Conservation (phyloP, 805 yeast species). For the Wickerhamiella qilinensis region DNA sequence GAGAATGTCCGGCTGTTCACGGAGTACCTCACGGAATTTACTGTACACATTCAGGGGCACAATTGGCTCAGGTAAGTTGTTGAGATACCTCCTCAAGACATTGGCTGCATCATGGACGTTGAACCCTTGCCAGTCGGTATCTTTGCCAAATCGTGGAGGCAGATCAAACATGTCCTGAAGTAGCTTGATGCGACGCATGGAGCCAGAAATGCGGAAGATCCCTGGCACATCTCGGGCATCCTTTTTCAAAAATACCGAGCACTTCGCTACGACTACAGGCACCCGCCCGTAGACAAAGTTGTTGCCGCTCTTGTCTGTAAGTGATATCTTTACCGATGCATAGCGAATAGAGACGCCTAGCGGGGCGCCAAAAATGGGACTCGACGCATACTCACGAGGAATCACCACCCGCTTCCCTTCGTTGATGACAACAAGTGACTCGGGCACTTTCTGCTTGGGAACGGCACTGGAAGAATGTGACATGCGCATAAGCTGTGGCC, state of each 20-base stretch:
- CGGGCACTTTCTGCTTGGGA: slow-evolving; percentile 3
- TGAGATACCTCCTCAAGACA: slow-evolving; percentile 67
- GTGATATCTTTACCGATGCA: slow-evolving; percentile 64
- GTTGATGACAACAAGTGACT: slow-evolving; percentile 5
- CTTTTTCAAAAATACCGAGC: slow-evolving; percentile 72
- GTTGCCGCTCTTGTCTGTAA: slow-evolving; percentile 38
- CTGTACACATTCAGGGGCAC: slow-evolving; percentile 68
- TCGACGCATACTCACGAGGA: slow-evolving; percentile 10
- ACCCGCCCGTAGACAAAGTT: slow-evolving; percentile 70
- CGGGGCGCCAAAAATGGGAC: slow-evolving; percentile 64
- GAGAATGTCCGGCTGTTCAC: slow-evolving; percentile 41
- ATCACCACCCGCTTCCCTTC: slow-evolving; percentile 9
- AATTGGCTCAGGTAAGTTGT: slow-evolving; percentile 81
- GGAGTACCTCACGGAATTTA: slow-evolving; percentile 60
- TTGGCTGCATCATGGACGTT: slow-evolving; percentile 96
- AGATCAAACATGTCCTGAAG: slow-evolving; percentile 69
- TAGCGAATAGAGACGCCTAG: slow-evolving; percentile 50
- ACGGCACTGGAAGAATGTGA: slow-evolving; percentile 23
- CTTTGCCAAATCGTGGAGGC: slow-evolving; percentile 82
- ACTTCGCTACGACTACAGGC: slow-evolving; percentile 89
- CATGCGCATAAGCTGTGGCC: slow-evolving; percentile 24
- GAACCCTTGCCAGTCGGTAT: slow-evolving; percentile 79
- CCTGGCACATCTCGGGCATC: slow-evolving; percentile 67
- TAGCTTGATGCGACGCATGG: slow-evolving; percentile 73
- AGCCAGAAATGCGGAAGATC: slow-evolving; percentile 84